Percentiles rank a stretch among this genome's conserved stretches.
Conservation (phyloP, 139 green algal species). For the Yamagishiella unicocca region DNA sequence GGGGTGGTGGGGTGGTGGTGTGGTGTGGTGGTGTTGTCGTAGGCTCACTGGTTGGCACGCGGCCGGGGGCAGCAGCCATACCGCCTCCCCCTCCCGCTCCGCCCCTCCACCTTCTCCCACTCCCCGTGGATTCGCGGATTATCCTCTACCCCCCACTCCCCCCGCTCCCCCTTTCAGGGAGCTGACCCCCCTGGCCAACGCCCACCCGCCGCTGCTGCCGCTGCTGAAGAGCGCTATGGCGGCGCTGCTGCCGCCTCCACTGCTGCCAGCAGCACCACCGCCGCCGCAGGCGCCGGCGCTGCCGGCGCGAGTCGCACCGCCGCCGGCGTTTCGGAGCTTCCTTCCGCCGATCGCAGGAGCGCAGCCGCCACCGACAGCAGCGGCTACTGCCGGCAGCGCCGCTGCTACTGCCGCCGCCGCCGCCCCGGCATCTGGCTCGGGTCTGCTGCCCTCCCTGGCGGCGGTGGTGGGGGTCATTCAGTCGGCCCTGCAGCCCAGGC, state of each 20-base stretch:
- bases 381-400: background rate
- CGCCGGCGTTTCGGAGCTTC: background rate
- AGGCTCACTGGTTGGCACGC: no score
- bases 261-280: background rate
- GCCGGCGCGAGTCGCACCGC: background rate
- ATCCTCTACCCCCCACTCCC: no score
- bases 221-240: slow-evolving; percentile 47
- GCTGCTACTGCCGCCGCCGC: background rate
- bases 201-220: slow-evolving; percentile 40
- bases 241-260: slow-evolving; percentile 42
- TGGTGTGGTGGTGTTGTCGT: no score
- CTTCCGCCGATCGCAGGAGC: background rate
- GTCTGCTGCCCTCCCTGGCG: slow-evolving; percentile 47
- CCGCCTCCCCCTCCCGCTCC: background rate
- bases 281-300: background rate
- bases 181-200: slow-evolving; percentile 31
- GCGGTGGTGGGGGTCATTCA: slow-evolving; percentile 31
- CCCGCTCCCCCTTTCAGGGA: slow-evolving; percentile 22
- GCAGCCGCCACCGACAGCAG: background rate
- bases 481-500: slow-evolving; percentile 45
- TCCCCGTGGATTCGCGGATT: no score
- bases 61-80: no score
- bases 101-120: background rate
- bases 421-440: background rate
- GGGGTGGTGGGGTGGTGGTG: no score